Evolutionary conservation across 305 asterid species (phyloP), one percentile per base, ranked within the genome.

Genomic region (Fraxinus angustifolia): DNA sequence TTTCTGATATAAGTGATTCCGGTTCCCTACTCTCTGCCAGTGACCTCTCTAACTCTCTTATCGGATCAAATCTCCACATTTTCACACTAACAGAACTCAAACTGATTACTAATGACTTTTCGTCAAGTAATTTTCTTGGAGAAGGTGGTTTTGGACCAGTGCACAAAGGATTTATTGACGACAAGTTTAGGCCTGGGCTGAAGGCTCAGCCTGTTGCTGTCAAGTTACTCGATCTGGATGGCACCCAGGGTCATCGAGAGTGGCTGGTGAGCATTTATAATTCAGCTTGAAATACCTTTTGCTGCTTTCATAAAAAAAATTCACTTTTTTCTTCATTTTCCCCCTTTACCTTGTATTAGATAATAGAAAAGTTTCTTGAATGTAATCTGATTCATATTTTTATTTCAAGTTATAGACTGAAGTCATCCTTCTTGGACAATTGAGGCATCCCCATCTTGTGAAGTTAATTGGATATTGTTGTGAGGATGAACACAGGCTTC

Each of bases 141-240:
- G 92, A 90, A 82, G 97, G 97, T 19, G 97, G 97, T 48, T 92
- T 92, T 81, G 97, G 97, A 45, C 95, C 97, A 8, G 97, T 92
- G 53, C 89, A 92, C 81, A 92, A 92, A 73, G 97, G 97, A 62
- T 92, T 92, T 62, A 73, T 90, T 4, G 91, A 91, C 33, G 90
- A 88, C 14, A 87, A 81, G 83, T 86, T 87, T 33, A 82, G 90
- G 82, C 91, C 93, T 23, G 94, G 92, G 5, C 53, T 92, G 80
- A 65, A 26, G 81, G 91, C 93, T 23, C 97, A 92, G 88, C 91
- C 93, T 31, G 94, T 92, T 50, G 97, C 97, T 10, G 97, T 92
- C 78, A 92, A 92, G 85, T 60, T 83, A 58, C 91, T 92, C 14
- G 92, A 91, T 82, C 78, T 85, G 77, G 91, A 85, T 33, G 93